Evolutionary conservation across 169 alveolate species (phyloP).

Genomic region (Cyclospora cayetanensis): DNA sequence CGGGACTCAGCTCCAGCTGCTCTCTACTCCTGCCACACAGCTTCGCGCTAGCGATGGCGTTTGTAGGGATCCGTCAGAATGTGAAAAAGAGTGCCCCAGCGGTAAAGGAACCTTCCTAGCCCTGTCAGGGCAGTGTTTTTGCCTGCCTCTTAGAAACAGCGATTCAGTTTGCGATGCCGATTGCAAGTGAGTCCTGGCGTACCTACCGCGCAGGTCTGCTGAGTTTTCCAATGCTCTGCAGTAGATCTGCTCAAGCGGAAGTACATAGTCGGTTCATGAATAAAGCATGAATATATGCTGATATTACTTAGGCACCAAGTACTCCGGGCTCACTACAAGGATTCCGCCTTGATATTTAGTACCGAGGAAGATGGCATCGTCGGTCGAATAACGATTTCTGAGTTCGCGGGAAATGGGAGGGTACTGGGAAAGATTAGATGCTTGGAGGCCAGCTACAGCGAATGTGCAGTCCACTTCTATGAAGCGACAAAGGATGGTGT

Average conservation of each 20-base stretch:
- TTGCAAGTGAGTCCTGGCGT: constrained; percentile 10
- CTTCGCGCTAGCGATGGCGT: constrained; percentile 40
- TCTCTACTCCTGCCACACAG: background rate
- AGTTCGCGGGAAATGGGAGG: constrained; percentile 51
- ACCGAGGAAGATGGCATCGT: background rate
- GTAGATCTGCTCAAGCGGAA: too few relatives aligned
- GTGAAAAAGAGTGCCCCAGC: constrained; percentile 22
- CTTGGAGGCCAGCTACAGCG: background rate
- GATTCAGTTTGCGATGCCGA: background rate
- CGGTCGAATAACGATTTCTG: constrained; percentile 11
- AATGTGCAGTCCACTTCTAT: constrained; percentile 41
- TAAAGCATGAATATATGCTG: background rate
- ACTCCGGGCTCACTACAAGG: constrained; percentile 4
- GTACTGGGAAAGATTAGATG: constrained; percentile 37
- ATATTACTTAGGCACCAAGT: background rate
- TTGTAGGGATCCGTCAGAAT: constrained; percentile 25
- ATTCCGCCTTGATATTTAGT: constrained; percentile 9
- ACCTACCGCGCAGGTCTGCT: background rate
- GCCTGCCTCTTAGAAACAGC: constrained; percentile 28
- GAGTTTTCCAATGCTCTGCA: background rate
- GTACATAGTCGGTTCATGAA: background rate
- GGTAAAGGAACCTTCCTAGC: constrained; percentile 27
- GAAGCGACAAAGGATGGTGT: constrained; percentile 38
- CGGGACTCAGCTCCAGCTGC: constrained; percentile 47
- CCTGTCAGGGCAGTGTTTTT: constrained; percentile 51